Percentiles rank a stretch among this genome's conserved stretches.
These are phyloP conservation scores for Solanum verrucosum DNA, from an alignment of 257 asterid genomes.

Conservation along the genomic window DNA sequence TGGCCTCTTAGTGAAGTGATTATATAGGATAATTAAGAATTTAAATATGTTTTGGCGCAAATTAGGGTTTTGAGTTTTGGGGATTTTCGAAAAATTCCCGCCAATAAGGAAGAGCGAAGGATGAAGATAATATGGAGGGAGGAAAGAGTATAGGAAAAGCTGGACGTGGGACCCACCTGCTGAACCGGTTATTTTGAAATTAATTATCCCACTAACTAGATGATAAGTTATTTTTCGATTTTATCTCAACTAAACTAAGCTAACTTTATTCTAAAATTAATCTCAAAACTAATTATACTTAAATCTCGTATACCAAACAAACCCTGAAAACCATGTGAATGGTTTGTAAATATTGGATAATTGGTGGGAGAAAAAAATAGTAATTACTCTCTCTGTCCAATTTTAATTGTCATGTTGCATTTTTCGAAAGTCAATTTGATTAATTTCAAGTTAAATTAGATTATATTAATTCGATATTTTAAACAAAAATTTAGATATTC, in stretches of 20 bases:
- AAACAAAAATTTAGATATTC: no score
- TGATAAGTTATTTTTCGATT: background rate
- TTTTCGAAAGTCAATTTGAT: no score
- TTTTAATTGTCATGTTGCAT: no score
- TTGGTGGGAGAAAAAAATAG: no score
- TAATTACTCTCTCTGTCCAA: no score
- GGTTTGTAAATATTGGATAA: background rate
- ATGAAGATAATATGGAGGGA: constrained; percentile 5
- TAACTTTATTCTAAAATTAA: no score
- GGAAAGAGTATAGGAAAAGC: background rate
- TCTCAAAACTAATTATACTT: no score
- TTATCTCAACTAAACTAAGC: no score
- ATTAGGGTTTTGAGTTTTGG: constrained; percentile 7
- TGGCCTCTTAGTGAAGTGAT: background rate
- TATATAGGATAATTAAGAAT: background rate
- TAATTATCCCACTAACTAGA: no score
- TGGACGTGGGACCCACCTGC: constrained; percentile 18
- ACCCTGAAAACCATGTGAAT: background rate
- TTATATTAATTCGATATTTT: no score
- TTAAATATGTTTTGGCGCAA: background rate
- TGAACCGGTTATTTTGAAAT: no score
- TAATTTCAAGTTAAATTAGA: no score
- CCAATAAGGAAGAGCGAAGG: constrained; percentile 36
- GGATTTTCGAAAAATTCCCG: constrained; percentile 38
- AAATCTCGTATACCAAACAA: background rate